Percentiles rank a stretch among this genome's conserved stretches.
Evolutionary conservation across 495 filamentous ascomycete genomes (phyloP).

Genomic region (Neurospora sublineolata): DNA sequence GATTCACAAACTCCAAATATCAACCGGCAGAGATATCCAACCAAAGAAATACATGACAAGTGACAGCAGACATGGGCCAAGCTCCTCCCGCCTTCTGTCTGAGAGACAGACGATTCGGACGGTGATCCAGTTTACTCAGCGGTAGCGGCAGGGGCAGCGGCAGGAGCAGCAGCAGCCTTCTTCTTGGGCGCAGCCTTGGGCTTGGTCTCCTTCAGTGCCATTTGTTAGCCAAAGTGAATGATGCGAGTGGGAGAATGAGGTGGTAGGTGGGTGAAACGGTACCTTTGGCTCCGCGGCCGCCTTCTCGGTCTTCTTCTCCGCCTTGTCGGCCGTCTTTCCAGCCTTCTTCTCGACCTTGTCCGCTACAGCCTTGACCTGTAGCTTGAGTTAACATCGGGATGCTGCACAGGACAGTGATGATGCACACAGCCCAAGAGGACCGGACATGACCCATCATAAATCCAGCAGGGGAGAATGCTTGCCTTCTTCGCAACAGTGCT

Average conservation of each 20-base stretch:
- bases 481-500: constrained; percentile 36
- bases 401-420: neutral
- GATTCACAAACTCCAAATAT: neutral
- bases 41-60: constrained; percentile 8
- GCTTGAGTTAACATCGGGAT: constrained; percentile 15
- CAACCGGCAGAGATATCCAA: constrained; percentile 10
- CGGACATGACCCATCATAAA: neutral
- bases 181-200: constrained; percentile 32
- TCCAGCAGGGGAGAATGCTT: constrained; percentile 3
- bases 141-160: neutral
- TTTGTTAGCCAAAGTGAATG: neutral
- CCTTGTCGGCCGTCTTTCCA: constrained; percentile 13
- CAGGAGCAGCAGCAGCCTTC: constrained; percentile 14
- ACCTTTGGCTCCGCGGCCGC: constrained; percentile 10
- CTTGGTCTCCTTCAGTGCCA: constrained; percentile 19
- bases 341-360: constrained; percentile 32
- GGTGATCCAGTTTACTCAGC: constrained; percentile 5
- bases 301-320: constrained; percentile 17
- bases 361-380: constrained; percentile 35
- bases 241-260: neutral
- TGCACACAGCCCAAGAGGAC: neutral
- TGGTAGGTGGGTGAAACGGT: neutral
- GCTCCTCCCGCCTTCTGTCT: neutral
- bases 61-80: neutral
- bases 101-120: neutral